These are phyloP conservation scores for Globisporangium polare DNA, from an alignment of 352 stramenopile species.

Conservation along the genomic window DNA sequence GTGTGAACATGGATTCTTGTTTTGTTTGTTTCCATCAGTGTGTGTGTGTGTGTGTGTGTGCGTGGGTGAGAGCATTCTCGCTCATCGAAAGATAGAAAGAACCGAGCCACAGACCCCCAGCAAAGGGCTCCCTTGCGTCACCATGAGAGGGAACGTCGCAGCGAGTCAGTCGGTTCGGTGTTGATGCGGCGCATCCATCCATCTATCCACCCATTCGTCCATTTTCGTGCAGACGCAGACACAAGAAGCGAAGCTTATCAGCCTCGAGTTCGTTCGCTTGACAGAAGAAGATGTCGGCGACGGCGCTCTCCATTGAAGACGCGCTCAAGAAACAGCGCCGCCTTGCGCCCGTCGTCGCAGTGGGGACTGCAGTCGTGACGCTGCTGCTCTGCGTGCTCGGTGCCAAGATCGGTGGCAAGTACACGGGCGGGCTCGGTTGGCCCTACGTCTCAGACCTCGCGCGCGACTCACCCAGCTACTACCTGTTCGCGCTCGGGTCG, in stretches of 20 bases:
- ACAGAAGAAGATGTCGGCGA: neutral
- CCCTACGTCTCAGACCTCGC: slow-evolving; percentile 57
- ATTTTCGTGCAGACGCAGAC: slow-evolving; percentile 3
- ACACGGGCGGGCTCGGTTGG: slow-evolving; percentile 42
- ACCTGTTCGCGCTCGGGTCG: slow-evolving; percentile 34
- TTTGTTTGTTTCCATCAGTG: neutral
- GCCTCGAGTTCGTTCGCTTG: neutral
- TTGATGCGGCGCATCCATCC: neutral
- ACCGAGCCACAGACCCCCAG: neutral
- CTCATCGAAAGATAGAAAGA: slow-evolving; percentile 3
- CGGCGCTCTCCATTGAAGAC: neutral
- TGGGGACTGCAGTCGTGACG: slow-evolving; percentile 24
- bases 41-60: neutral
- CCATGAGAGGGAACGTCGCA: neutral
- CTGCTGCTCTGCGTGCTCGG: slow-evolving; percentile 42
- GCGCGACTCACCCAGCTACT: slow-evolving; percentile 33
- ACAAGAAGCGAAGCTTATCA: neutral
- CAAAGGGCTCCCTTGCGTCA: neutral
- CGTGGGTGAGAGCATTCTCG: neutral
- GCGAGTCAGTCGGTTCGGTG: neutral
- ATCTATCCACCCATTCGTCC: neutral
- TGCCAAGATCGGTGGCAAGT: slow-evolving; percentile 31
- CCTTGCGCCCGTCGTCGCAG: slow-evolving; percentile 29
- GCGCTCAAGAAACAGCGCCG: slow-evolving; percentile 1
- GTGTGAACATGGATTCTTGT: neutral